Percentiles rank a stretch among this genome's conserved stretches.
These are phyloP conservation scores for Camptophora hylomeconis DNA, from an alignment of 2,329 filamentous ascomycete genomes.

Conservation along the genomic window DNA sequence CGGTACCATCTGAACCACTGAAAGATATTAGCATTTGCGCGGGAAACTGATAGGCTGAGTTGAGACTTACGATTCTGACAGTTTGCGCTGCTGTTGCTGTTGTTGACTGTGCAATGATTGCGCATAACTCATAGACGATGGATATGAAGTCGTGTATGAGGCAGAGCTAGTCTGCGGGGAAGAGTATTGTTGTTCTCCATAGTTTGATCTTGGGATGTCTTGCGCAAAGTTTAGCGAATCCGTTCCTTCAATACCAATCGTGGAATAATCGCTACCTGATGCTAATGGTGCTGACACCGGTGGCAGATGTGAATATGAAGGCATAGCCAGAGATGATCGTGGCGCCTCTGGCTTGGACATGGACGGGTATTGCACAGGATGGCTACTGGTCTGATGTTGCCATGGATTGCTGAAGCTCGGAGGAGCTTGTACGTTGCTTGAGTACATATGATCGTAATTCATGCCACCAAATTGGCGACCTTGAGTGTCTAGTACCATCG, in stretches of 20 bases:
- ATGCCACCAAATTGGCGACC: conserved; percentile 69
- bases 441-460: conserved; percentile 63
- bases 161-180: conserved; percentile 58
- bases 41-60: conserved; percentile 32
- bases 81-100: conserved; percentile 51
- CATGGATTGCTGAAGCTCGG: conserved; percentile 88
- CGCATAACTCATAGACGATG: conserved; percentile 63
- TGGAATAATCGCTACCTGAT: conserved; percentile 52
- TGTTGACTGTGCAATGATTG: conserved; percentile 48
- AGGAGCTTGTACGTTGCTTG: conserved; percentile 46
- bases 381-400: conserved; percentile 46
- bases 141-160: conserved; percentile 58
- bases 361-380: conserved; percentile 45
- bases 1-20: conserved; percentile 12
- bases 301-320: conserved; percentile 59
- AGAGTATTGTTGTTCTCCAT: conserved; percentile 56
- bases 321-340: conserved; percentile 52
- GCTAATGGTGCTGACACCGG: conserved; percentile 62
- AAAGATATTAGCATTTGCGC: conserved; percentile 3
- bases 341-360: conserved; percentile 44
- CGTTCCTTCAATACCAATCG: conserved; percentile 47
- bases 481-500: conserved; percentile 86
- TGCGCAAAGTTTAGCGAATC: conserved; percentile 57
- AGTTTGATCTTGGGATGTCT: conserved; percentile 67
- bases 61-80: conserved; percentile 73